A percentile compares a stretch with the other conserved stretches of the same genome.
Evolutionary conservation across 495 filamentous ascomycete species (phyloP).

Genomic region (Parachaetomium inaequale): DNA sequence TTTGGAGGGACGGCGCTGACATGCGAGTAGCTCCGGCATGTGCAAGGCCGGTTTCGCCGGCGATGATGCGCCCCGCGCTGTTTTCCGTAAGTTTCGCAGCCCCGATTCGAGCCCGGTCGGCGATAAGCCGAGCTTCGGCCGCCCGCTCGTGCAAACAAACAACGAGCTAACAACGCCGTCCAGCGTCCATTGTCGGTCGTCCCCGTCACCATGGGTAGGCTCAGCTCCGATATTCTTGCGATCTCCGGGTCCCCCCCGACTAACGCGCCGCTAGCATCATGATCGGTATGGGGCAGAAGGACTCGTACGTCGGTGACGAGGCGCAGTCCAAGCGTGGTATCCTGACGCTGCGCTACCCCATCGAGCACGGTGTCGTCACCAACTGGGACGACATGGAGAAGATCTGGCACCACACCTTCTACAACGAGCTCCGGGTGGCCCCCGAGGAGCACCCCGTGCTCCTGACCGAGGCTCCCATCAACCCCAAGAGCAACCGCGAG

Average conservation of each 20-base stretch:
- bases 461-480: constrained; percentile 98
- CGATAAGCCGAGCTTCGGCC: constrained; percentile 12
- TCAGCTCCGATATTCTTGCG: constrained; percentile 12
- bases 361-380: constrained; percentile 99
- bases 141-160: background rate
- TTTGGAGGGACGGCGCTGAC: constrained; percentile 45
- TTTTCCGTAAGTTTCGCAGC: constrained; percentile 88
- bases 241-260: constrained; percentile 5
- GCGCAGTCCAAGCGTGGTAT: constrained; percentile 99
- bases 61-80: constrained; percentile 99
- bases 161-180: constrained; percentile 25
- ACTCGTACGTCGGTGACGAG: constrained; percentile 99
- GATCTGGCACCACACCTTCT: constrained; percentile 99
- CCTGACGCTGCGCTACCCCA: constrained; percentile 96
- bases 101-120: constrained; percentile 6
- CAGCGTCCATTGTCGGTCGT: constrained; percentile 98
- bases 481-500: constrained; percentile 99
- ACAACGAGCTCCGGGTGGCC: constrained; percentile 99
- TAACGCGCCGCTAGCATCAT: constrained; percentile 72
- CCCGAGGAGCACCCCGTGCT: constrained; percentile 99
- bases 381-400: constrained; percentile 99
- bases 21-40: constrained; percentile 87
- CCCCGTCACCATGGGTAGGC: constrained; percentile 99
- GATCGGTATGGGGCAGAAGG: constrained; percentile 99
- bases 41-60: constrained; percentile 99